A percentile compares a stretch with the other conserved stretches of the same genome.
phyloP scores from a whole-genome alignment of 352 stramenopile species.

The Pythium phragmiticola region DNA sequence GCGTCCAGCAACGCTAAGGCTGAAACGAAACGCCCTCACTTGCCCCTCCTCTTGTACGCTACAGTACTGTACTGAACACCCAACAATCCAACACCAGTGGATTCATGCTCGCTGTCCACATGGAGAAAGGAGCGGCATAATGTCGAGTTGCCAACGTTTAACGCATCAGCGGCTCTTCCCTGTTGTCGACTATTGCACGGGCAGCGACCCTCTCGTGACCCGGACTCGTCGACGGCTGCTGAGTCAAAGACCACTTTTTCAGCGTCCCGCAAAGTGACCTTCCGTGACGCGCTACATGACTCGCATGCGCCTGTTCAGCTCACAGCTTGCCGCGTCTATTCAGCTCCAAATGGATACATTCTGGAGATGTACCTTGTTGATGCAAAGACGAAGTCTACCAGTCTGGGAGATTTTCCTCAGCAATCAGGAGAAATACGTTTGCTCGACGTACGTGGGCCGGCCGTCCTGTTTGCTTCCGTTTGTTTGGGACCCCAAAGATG shows the following conservation, averaged over 20 bases:
- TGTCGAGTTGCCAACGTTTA: no score
- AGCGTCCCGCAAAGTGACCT: conserved; percentile 7
- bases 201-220: background rate
- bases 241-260: background rate
- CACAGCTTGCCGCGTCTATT: conserved; percentile 9
- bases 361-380: background rate
- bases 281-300: conserved; percentile 9
- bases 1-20: no score
- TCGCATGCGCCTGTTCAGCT: conserved; percentile 6
- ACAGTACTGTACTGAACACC: no score
- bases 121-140: no score
- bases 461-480: no score
- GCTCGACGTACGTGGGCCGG: background rate
- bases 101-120: no score
- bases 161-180: no score
- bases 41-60: no score
- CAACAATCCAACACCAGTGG: no score
- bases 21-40: no score
- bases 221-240: background rate
- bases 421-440: background rate
- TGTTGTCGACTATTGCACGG: background rate
- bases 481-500: no score
- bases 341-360: conserved; percentile 13
- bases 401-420: background rate
- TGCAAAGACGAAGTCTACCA: background rate